Evolutionary conservation across 2,329 filamentous ascomycete species (phyloP), one percentile per base, ranked within the genome.

Genomic region (Pseudogymnoascus sp.): DNA sequence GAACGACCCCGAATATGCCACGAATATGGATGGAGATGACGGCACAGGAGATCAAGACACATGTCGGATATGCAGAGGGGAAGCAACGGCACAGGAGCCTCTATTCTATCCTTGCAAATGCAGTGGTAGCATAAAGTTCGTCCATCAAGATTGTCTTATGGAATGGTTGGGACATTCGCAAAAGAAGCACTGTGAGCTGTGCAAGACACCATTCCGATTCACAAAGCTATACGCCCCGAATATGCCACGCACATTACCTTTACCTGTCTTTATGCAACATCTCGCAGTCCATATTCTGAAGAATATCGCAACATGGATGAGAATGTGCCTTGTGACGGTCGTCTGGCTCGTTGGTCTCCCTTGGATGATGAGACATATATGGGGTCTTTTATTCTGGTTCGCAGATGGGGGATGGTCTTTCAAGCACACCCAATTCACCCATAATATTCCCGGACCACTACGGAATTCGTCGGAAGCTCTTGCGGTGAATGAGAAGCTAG

Each of bases 171-270:
- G 92, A 60, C 96, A 99, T 76, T 98, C 95, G 1, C 93, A 99
- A 75, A 99, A 99, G 84, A 98, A 98, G 76, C 90, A 99, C 80
- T 99, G 96, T 81, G 95, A 99, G 79, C 87, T 99, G 37, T 99
- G 95, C 86, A 99, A 99, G 79, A 99, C 95, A 2, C 88, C 93
- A 0, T 99, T 98, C 73, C 90, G 92, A 65, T 99, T 99, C 79
- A 99, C 95, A 61, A 99, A 99, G 77, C 84, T 99, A 40, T 99
- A 99, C 78, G 88, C 93, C 66, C 91, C 92, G 3, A 85, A 93
- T 72, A 99, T 99, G 95, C 96, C 95, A 1, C 84, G 85, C 66
- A 86, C 84, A 11, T 82, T 99, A 12, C 95, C 96, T 0, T 82
- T 88, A 41, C 83, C 88, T 59, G 81, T 99, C 66, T 97, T 99